Evolutionary conservation across 225 moss, liverwort and hornwort genomes (phyloP), one percentile per base, ranked within the genome.

Genomic region (Ulota crispa): DNA sequence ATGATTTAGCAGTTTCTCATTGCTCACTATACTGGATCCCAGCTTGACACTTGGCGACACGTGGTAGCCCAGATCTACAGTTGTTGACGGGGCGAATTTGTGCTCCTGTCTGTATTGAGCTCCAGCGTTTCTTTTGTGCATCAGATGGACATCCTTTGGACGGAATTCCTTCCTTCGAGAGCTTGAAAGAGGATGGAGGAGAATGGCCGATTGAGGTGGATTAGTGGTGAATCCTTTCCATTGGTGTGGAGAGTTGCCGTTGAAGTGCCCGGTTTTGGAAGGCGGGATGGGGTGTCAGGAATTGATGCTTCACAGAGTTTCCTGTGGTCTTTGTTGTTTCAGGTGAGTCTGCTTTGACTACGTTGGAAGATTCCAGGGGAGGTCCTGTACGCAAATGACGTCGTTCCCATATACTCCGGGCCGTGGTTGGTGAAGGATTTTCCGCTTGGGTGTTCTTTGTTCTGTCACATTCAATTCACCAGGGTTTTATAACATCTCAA

Each of bases 261-360:
- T 79, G 87, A 34, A 82, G 85, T 26, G 18, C 57, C 52, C 81
- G 81, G 59, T 26, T 47, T 78, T 75, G 84, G 24, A 50, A 84
- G 81, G 80, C 67, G 2, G 86, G 86, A 62, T 87, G 80, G 60
- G 78, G 57, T 47, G 87, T 81, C 59, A 78, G 78, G 42, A 82
- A 78, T 12, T 81, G 23, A 53, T 72, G 55, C 36, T 37, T 81
- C 24, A 23, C 83, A 34, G 79, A 54, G 18, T 52, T 82, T 8
- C 9, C 53, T 63, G 64, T 10, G 8, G 39, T 65, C 26, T 37
- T 9, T 39, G 37, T 28, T 16, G 74, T 72, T 56, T 26, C 83
- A 34, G 20, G 42, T 36, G 55, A 73, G 7, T 32, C 78, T 9
- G 82, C 52, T 76, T 70, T 31, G 32, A 16, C 69, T 59, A 37